These are phyloP conservation scores for Turnera subulata DNA, from an alignment of 345 rosid species.

Conservation along the genomic window DNA sequence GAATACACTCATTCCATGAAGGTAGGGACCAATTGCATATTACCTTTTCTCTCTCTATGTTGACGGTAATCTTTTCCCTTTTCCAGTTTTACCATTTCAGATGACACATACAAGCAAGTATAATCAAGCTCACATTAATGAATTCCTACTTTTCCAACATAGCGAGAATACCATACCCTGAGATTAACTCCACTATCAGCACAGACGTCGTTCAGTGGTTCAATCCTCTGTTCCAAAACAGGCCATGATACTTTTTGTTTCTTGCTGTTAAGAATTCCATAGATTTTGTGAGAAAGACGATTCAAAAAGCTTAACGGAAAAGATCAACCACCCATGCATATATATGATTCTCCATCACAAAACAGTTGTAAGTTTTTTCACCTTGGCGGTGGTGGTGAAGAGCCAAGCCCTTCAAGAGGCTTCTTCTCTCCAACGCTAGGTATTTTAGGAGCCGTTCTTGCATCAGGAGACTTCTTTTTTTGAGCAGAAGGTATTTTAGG, in stretches of 20 bases:
- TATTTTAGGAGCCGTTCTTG: slow-evolving; percentile 64
- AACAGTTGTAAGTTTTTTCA: slow-evolving; percentile 29
- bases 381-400: slow-evolving; percentile 77
- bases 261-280: slow-evolving; percentile 50
- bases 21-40: too few relatives aligned
- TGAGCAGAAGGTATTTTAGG: too few relatives aligned
- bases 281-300: slow-evolving; percentile 1
- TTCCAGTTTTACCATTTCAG: too few relatives aligned
- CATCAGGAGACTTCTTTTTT: too few relatives aligned
- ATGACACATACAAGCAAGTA: too few relatives aligned
- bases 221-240: slow-evolving; percentile 88
- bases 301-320: neutral
- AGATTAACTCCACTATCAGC: slow-evolving; percentile 99
- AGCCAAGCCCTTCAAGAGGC: slow-evolving; percentile 72
- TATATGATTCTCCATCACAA: too few relatives aligned
- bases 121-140: too few relatives aligned
- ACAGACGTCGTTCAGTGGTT: slow-evolving; percentile 95
- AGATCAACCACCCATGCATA: too few relatives aligned
- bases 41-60: too few relatives aligned
- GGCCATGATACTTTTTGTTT: slow-evolving; percentile 84
- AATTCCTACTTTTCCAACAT: too few relatives aligned
- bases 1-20: too few relatives aligned
- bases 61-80: too few relatives aligned
- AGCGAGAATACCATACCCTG: slow-evolving; percentile 45
- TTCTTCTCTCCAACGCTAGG: slow-evolving; percentile 73